Percentiles rank a stretch among this genome's conserved stretches.
These are phyloP conservation scores for Penicillium sp. DNA, from an alignment of 2,329 filamentous ascomycete genomes.

Conservation along the genomic window DNA sequence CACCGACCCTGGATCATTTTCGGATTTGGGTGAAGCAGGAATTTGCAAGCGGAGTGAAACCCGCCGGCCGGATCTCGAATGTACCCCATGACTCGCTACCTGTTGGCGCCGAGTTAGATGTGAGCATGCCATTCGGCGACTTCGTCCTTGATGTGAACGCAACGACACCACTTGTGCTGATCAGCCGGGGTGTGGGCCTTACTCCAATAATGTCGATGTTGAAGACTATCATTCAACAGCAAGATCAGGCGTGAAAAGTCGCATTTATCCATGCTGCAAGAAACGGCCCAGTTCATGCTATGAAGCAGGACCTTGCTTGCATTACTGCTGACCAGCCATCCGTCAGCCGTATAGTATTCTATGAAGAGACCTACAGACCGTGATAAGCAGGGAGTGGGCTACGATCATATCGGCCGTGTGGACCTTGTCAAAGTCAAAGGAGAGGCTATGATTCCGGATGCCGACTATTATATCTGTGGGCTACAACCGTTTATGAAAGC, in stretches of 20 bases:
- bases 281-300: constrained; percentile 21
- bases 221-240: constrained; percentile 52
- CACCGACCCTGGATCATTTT: constrained; percentile 7
- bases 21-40: constrained; percentile 12
- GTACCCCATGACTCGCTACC: constrained; percentile 10
- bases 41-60: constrained; percentile 5
- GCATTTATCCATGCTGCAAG: constrained; percentile 27
- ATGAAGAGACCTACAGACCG: not conserved
- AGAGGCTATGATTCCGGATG: constrained; percentile 7
- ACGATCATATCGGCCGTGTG: constrained; percentile 3
- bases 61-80: constrained; percentile 11
- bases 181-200: constrained; percentile 63
- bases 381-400: constrained; percentile 10
- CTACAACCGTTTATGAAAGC: constrained; percentile 17
- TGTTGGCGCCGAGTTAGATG: constrained; percentile 46
- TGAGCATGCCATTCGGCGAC: constrained; percentile 57
- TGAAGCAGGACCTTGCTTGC: constrained; percentile 21
- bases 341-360: constrained; percentile 2
- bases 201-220: constrained; percentile 63
- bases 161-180: constrained; percentile 56
- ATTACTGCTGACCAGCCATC: constrained; percentile 17
- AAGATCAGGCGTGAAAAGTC: constrained; percentile 40
- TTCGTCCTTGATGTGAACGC: constrained; percentile 53
- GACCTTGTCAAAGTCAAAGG: constrained; percentile 1
- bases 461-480: constrained; percentile 15